phyloP scores from a whole-genome alignment of 1,284 basidiomycete genomes.

The Mycena citricolor region DNA sequence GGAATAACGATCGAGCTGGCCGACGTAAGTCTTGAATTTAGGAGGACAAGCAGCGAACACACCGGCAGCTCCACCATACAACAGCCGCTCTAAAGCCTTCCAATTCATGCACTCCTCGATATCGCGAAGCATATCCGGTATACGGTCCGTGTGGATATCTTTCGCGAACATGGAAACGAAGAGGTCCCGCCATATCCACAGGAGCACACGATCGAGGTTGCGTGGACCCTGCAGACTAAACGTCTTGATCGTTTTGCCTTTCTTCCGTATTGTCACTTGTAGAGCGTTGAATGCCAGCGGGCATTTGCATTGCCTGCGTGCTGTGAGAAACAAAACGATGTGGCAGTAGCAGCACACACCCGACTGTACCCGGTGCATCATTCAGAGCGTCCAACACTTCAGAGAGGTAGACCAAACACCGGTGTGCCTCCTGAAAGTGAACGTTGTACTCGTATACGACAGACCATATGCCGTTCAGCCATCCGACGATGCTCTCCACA shows the following conservation, averaged over 20 bases:
- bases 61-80: constrained; percentile 51
- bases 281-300: constrained; percentile 46
- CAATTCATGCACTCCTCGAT: constrained; percentile 51
- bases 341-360: constrained; percentile 37
- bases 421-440: constrained; percentile 51
- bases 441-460: constrained; percentile 56
- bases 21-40: constrained; percentile 8
- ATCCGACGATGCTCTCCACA: constrained; percentile 50
- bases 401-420: constrained; percentile 51
- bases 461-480: constrained; percentile 62
- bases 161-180: constrained; percentile 52
- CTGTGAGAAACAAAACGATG: constrained; percentile 1
- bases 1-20: constrained; percentile 16
- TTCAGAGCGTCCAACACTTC: constrained; percentile 38
- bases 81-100: constrained; percentile 47
- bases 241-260: constrained; percentile 46
- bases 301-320: constrained; percentile 45
- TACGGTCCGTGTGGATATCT: constrained; percentile 37
- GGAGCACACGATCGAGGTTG: constrained; percentile 45
- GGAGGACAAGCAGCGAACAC: constrained; percentile 19
- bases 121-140: constrained; percentile 56
- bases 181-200: constrained; percentile 71
- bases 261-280: constrained; percentile 42
- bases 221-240: constrained; percentile 52
- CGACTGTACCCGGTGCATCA: constrained; percentile 35